Base-by-base conservation (phyloP, 257 asterid genomes). In the Fraxinus anomala region DNA sequence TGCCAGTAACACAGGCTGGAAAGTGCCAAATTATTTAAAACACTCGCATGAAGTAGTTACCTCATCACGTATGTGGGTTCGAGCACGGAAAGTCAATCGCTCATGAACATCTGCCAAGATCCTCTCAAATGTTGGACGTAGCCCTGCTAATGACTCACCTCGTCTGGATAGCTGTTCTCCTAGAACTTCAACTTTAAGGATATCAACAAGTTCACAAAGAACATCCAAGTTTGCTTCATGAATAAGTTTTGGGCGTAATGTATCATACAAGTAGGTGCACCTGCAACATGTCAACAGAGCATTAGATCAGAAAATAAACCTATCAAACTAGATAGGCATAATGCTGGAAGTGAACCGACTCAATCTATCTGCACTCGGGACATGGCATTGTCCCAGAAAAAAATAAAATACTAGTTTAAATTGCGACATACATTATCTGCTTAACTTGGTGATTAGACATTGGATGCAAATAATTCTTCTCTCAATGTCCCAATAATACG, bases 211-310 rank as follows among this genome's bases (percentile, higher is more conserved):
- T 80, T 96, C 98, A 83, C 99, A 96, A 75, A 96, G 98, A 80
- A 86, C 87, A 89, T 96, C 99, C 83, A 96, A 91, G 87, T 91
- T 93, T 72, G 94, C 94, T 89, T 96, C 99, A 80, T 96, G 98
- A 84, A 93, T 93, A 74, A 96, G 97, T 84, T 90, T 96, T 24
- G 98, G 98, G 37, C 98, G 92, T 75, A 93, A 84, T 40, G 96
- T 96, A 81, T 96, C 99, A 86, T 92, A 96, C 85, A 96, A 83
- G 90, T 91, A 89, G 21, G 97, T 93, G 83, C 97, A 96, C 91
- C 97, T 96, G 96, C 84, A 90, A 84, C 16, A 65, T 61, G 80
- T 77, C 72, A 76, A 70, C 81, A 69, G 77, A 61, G 44, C 71
- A 75, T 80, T 79, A 71, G 23, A 76, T 77, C 74, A 33, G 79